Evolutionary conservation across 2,329 filamentous ascomycete species (phyloP), one percentile per base, ranked within the genome.

Genomic region (Hymenotorrendiella dingleyae): DNA sequence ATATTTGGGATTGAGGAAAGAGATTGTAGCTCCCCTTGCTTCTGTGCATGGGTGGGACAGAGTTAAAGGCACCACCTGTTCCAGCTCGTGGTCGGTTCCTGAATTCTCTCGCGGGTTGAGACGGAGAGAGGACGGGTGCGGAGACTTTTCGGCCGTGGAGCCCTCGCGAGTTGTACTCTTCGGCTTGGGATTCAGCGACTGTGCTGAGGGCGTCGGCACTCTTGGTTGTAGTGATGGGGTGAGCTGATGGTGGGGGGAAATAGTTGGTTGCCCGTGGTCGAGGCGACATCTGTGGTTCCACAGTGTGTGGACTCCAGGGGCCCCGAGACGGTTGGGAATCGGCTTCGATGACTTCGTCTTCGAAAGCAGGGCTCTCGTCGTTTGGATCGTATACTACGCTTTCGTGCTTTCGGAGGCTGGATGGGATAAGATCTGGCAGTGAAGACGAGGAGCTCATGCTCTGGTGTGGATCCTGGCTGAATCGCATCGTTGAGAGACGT

Each of bases 351-450:
- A 12, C 11, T 6, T 11, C 20, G 17, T 34, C 32, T 8, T 17
- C 19, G 7, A 21, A 20, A 21, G 32, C 19, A 12, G 32, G n/a
- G 11, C 6, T 34, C 4, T 10, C 32, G 8, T 34, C 19, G 17
- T 34, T 20, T 22, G 9, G 7, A 5, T 26, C 21, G 12, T 34
- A 19, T 12, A 8, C 19, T 11, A 20, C 12, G 6, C 17, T 20
- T 22, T 40, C 53, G 27, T 39, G 34, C 7, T 48, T 52, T n/a
- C 50, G 48, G 14, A 47, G 42, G 10, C 36, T 40, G 2, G 57
- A 59, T 17, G 53, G 53, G 16, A 60, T 49, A 10, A 62, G 51
- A 33, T 62, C 59, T n/a, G 59, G 59, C n/a, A 62, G 50, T 10
- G 58, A 61, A 11, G 55, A 55, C 6, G 53, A 46, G 5, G 57